Base-by-base conservation (phyloP, 345 rosid genomes). In the Cardamine occulta region DNA sequence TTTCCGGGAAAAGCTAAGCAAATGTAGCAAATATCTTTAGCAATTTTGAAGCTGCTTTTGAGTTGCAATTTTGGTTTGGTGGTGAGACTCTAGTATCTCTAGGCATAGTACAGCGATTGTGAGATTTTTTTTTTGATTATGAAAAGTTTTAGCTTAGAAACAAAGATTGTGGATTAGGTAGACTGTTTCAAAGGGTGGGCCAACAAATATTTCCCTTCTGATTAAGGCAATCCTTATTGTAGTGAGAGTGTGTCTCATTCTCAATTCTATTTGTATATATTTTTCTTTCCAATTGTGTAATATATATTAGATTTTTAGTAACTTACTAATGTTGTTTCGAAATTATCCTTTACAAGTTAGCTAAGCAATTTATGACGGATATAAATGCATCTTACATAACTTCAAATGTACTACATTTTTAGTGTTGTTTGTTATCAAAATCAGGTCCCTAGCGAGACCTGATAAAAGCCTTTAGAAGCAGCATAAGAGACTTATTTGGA, bases 81-180 rank as follows among this genome's bases (percentile, higher is more conserved):
- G 26, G 26, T 24, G 26, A 24, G 26, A 24, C 26, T 24, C 26
- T 26, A 26, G 28, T 26, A 40, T 52, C 28, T 66, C 28, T 66
- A 29, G 39, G 68, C 47, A 3, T 2, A 54, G 72, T 44, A 26
- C 49, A 32, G 7, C 4, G 28, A 76, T 9, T 35, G 35, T 21
- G 35, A 21, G 2, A 6, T 14, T 51, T 47, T n/a, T 42, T n/a
- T 42, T 14, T 0, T 29, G 28, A 2, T 1, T 6, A 4, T 55
- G 0, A 3, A 10, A 52, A 39, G 10, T 1, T 34, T 55, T 60
- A 37, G 73, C 77, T 78, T 73, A 31, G 74, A 23, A 72, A 53
- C 60, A 67, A 78, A 72, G 78, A 45, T 35, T 73, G 74, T 66
- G 81, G 60, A 78, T 73, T 78, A 78, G 78, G 78, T 78, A 67